Evolutionary conservation across 1,139 yeast genomes (phyloP), one percentile per base, ranked within the genome.

Genomic region (Kurtzmaniella quercitrusa): DNA sequence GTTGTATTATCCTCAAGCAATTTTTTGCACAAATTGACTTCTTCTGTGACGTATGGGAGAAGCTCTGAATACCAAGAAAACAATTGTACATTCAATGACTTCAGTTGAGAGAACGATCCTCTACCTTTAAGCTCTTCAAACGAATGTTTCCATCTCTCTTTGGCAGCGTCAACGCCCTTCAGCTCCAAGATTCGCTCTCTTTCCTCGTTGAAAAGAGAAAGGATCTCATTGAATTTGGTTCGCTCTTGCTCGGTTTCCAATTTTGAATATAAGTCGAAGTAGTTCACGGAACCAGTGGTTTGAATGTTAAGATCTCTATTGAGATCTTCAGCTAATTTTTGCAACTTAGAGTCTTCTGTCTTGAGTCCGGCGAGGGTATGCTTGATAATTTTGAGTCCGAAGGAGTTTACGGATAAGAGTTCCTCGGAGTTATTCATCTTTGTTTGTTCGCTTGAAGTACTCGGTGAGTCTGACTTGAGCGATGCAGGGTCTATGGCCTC

Each of bases 61-160:
- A 91, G 71, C 39, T 78, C 80, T 43, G 76, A 73, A 52, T 79
- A 76, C 88, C 98, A 93, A 48, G 79, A 80, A 77, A 88, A 93
- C 34, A 93, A 66, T 51, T 82, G 80, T 2, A 82, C 84, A 48
- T 88, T 89, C 41, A 91, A 66, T 5, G 80, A 75, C 47, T 79
- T 77, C 42, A 78, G 74, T 39, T 82, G 65, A 20, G 80, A 63
- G 36, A 80, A 50, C 7, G 71, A 78, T n/a, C 91, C 89, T 52
- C 84, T 71, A 40, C 74, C 77, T 47, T 77, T 78, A 60, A 84
- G 71, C 45, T 79, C 83, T 53, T 88, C 94, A 54, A 79, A 84
- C 50, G 84, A 93, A 53, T 82, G 84, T 56, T 80, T 83, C 98
- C 98, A 93, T 59, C 86, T 84, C 55, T 83, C 88, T 49, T 77